Evolutionary conservation across 2,329 filamentous ascomycete species (phyloP).

Genomic region (Fusarium coffeatum): DNA sequence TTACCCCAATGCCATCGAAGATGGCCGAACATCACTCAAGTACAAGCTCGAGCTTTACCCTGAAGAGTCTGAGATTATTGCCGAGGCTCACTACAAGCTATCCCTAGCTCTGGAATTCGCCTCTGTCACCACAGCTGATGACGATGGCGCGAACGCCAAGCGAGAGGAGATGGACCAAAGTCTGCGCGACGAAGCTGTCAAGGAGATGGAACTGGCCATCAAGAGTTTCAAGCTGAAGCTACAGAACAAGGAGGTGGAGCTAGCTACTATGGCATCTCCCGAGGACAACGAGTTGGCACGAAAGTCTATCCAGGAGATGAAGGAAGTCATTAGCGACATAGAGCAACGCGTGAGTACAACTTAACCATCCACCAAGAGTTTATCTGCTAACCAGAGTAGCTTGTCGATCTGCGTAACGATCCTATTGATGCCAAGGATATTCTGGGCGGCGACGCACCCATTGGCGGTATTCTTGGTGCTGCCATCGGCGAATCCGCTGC

Average conservation of each 20-base stretch:
- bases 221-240: constrained; percentile 77
- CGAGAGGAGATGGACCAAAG: constrained; percentile 71
- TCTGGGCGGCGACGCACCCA: constrained; percentile 54
- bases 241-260: constrained; percentile 73
- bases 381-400: constrained; percentile 53
- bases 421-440: constrained; percentile 60
- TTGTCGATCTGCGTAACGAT: constrained; percentile 74
- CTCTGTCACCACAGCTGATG: constrained; percentile 74
- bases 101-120: constrained; percentile 95
- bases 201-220: constrained; percentile 79
- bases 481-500: constrained; percentile 71
- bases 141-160: constrained; percentile 59
- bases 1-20: constrained; percentile 87
- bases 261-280: constrained; percentile 70
- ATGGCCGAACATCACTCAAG: constrained; percentile 80
- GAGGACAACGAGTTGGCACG: constrained; percentile 74
- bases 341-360: constrained; percentile 71
- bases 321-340: constrained; percentile 83
- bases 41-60: constrained; percentile 84
- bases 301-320: constrained; percentile 75
- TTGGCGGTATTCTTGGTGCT: constrained; percentile 72
- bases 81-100: constrained; percentile 96
- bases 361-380: not conserved
- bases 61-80: constrained; percentile 84
- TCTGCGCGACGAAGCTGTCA: constrained; percentile 76